phyloP scores from a whole-genome alignment of 164 flowering plant genomes.

The Berberis vulgaris region DNA sequence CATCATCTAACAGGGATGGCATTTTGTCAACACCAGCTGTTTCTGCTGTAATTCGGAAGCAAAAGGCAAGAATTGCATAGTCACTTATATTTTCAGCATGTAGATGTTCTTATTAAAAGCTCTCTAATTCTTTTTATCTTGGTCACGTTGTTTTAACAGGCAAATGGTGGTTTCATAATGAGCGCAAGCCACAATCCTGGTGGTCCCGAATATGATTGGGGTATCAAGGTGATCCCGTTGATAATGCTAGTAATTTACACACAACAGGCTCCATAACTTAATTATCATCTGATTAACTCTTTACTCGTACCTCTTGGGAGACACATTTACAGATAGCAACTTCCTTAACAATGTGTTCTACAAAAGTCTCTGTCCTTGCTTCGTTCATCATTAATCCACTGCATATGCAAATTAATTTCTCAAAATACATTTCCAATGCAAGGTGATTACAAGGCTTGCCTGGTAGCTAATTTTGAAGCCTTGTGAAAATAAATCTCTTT shows the following conservation, averaged over 20 bases:
- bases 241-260: not conserved
- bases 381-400: too few species aligned
- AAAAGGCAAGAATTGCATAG: conserved; percentile 41
- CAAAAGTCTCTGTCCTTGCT: too few species aligned
- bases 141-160: conserved; percentile 34
- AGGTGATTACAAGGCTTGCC: too few species aligned
- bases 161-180: conserved; percentile 99
- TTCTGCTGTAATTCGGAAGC: conserved; percentile 92
- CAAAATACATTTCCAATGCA: too few species aligned
- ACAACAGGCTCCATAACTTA: not conserved
- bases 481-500: too few species aligned
- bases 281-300: too few species aligned
- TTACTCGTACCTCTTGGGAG: too few species aligned
- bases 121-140: not conserved
- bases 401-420: too few species aligned
- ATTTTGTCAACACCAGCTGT: conserved; percentile 96
- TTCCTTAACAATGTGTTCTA: too few species aligned
- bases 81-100: conserved; percentile 4
- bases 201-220: conserved; percentile 99
- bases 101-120: not conserved
- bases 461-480: too few species aligned
- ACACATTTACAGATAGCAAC: too few species aligned
- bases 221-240: conserved; percentile 68
- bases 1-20: conserved; percentile 68
- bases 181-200: conserved; percentile 99